These are phyloP conservation scores for Lasiodiplodia theobromae DNA, from an alignment of 2,329 filamentous ascomycete species.

Conservation along the genomic window DNA sequence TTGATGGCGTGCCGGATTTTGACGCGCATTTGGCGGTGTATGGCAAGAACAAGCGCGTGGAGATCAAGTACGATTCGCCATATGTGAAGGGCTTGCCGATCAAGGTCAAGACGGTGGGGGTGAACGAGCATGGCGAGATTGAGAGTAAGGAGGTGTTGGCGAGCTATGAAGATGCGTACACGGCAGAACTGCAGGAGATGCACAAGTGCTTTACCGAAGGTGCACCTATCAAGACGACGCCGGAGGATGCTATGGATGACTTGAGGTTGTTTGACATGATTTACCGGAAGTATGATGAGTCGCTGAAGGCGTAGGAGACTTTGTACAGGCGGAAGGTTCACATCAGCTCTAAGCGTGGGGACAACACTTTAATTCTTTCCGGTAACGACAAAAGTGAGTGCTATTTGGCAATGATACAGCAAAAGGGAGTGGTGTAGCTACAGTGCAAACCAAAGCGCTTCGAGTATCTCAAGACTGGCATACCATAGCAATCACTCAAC, in stretches of 20 bases:
- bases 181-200: constrained; percentile 45
- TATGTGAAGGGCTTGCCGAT: constrained; percentile 64
- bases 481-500: too few relatives aligned
- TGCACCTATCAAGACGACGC: constrained; percentile 43
- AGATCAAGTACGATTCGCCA: constrained; percentile 63
- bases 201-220: constrained; percentile 44
- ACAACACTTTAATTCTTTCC: too few relatives aligned
- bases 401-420: too few relatives aligned
- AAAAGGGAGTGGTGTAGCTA: too few relatives aligned
- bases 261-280: constrained; percentile 37
- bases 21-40: constrained; percentile 64
- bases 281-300: constrained; percentile 29
- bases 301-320: background rate
- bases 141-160: constrained; percentile 40
- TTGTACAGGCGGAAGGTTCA: background rate
- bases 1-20: constrained; percentile 61
- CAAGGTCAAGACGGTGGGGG: constrained; percentile 57
- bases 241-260: constrained; percentile 47
- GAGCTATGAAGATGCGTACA: constrained; percentile 48
- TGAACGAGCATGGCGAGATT: constrained; percentile 43
- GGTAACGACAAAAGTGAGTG: too few relatives aligned
- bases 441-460: too few relatives aligned
- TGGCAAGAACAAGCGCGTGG: constrained; percentile 60
- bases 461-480: too few relatives aligned
- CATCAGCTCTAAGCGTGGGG: too few relatives aligned